Percentiles rank a stretch among this genome's conserved stretches.
Conservation (phyloP, 2,329 filamentous ascomycete species). For the Colletotrichum costaricense region DNA sequence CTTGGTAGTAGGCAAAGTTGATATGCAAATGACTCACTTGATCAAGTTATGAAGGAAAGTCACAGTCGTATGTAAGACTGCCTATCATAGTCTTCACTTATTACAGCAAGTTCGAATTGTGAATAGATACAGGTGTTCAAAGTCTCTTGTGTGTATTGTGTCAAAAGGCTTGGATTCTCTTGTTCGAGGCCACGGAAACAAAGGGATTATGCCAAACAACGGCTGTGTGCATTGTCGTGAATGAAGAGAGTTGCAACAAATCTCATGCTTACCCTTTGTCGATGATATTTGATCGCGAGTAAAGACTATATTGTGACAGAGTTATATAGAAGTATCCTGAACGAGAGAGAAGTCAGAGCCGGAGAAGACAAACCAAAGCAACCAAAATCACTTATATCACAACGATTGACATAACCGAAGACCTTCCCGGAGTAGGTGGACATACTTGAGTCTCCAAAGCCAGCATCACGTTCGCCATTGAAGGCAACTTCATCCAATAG, state of each 20-base stretch:
- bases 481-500: background rate
- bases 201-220: background rate
- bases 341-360: background rate
- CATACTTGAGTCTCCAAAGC: background rate
- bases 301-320: background rate
- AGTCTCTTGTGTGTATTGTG: background rate
- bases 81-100: background rate
- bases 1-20: background rate
- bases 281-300: background rate
- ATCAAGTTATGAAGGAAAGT: background rate
- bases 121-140: background rate
- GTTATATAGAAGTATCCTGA: background rate
- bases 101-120: background rate
- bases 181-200: background rate
- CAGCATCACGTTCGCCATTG: background rate
- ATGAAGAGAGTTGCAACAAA: background rate
- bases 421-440: background rate
- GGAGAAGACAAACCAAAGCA: background rate
- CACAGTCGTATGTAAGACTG: background rate
- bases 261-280: background rate
- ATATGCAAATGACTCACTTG: background rate
- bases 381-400: background rate
- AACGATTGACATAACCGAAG: background rate
- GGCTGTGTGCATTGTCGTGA: background rate
- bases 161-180: background rate